Base-by-base conservation (phyloP, 1,284 basidiomycete species). In the Agroathelia rolfsii region DNA sequence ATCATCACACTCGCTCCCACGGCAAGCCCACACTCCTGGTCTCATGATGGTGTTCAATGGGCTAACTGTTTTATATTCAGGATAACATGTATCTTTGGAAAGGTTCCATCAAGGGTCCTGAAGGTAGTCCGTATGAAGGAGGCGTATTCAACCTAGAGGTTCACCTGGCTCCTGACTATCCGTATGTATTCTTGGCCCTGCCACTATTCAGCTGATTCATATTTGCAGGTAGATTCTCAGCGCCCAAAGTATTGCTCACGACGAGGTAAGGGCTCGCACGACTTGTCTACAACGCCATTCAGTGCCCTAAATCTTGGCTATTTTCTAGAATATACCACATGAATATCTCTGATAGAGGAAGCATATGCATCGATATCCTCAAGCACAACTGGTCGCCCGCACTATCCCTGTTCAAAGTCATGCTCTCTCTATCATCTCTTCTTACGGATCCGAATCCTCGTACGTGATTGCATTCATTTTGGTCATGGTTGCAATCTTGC, bases 331-430 rank as follows among this genome's bases (percentile, higher is more conserved):
- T 92, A 52, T 92, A 92, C 51, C 88, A 93, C 49, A 92, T 90
- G 81, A 93, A 93, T 50, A 85, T 93, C 37, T 80, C 80, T 35
- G 77, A 82, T 33, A 69, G 70, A 31, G 79, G 79, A 27, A 66
- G 63, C 42, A 73, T 84, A 32, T 83, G 80, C 48, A 80, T 81
- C 42, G 78, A 92, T 55, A 83, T 90, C 29, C 68, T 92, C 40
- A 90, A 93, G 59, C 70, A 75, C 46, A 83, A 85, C 44, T 93
- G 88, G 89, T 89, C 86, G 1, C 88, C 89, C 2, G 88, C 88
- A 1, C 60, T 93, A 19, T 90, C 87, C 2, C 63, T 93, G 24
- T 90, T 86, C 67, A 93, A 93, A 62, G 83, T 92, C 48, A 77
- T 93, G 54, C 70, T 92, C 10, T 89, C 85, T 11, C 68, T 93